Base-by-base conservation (phyloP, 345 rosid genomes). In the Streptanthus diversifolius region DNA sequence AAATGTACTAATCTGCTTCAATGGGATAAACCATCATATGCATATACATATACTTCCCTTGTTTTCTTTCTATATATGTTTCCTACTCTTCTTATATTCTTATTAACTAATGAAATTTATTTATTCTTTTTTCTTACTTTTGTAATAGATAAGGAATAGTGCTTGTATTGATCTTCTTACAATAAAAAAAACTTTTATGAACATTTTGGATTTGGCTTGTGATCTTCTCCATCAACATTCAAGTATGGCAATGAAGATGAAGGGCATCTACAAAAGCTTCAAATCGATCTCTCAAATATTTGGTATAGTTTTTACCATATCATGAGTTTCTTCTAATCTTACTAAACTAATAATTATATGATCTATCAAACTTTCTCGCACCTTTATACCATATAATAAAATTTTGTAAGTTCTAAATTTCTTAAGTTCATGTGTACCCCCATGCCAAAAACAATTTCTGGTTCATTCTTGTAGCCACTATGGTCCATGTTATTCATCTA, bases 191-290 rank as follows among this genome's bases (percentile, higher is more conserved):
- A 33, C 7, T 13, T 22, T 12, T 9, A 52, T 19, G 64, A 55
- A 37, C 41, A 64, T 36, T 47, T 74, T 56, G 77, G 53, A 36
- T 40, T 40, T 74, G 52, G 72, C 18, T 82, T 82, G 35, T 53
- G 47, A 51, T 72, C 51, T 59, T 49, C 43, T 24, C 39, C 51
- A 56, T 36, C 35, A 40, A 74, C 24, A 64, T 47, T 66, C 78
- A 74, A 25, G 70, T 62, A 93, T 90, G 98, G 83, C 87, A 27
- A 80, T 86, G 72, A 93, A 89, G 85, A 90, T 93, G 79, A 93
- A 90, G 79, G 92, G 92, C 63, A 80, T 93, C 73, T 89, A 83
- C 81, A 93, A 90, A 82, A 80, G 98, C 54, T 90, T 93, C 88
- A 90, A 90, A 78, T 87, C 37, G 81, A 82, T 93, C 63, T 78